A percentile compares a stretch with the other conserved stretches of the same genome.
These are phyloP conservation scores for Amphirosellinia nigrospora DNA, from an alignment of 495 filamentous ascomycete species.

Conservation along the genomic window DNA sequence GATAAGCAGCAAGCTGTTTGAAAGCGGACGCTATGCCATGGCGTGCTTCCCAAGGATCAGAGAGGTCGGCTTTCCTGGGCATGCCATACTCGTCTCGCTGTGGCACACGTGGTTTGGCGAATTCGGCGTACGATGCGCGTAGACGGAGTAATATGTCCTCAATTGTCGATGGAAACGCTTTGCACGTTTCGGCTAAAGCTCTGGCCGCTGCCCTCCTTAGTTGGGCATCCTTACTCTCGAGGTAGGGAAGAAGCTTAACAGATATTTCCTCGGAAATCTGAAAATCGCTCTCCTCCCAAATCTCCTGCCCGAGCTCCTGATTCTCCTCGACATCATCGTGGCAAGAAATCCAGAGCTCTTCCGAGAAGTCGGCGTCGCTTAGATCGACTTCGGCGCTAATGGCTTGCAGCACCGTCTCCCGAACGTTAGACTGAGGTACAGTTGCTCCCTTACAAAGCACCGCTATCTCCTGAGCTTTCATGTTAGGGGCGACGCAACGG, in stretches of 20 bases:
- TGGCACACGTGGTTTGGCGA: constrained; percentile 79
- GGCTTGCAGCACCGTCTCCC: constrained; percentile 86
- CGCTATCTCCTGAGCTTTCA: constrained; percentile 69
- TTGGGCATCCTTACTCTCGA: constrained; percentile 77
- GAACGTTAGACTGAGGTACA: constrained; percentile 76
- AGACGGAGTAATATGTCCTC: constrained; percentile 65
- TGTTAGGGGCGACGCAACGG: constrained; percentile 77
- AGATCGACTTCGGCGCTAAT: constrained; percentile 91
- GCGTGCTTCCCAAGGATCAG: constrained; percentile 88
- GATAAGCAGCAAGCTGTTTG: constrained; percentile 72
- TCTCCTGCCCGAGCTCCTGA: constrained; percentile 76
- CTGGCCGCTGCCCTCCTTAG: constrained; percentile 83
- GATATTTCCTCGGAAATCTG: constrained; percentile 67
- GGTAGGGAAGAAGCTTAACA: constrained; percentile 73
- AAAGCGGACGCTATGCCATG: constrained; percentile 89
- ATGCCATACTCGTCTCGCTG: constrained; percentile 92
- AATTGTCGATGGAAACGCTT: constrained; percentile 54
- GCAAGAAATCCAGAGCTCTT: constrained; percentile 90
- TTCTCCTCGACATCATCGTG: constrained; percentile 94
- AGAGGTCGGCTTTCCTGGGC: constrained; percentile 80
- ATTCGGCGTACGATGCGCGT: constrained; percentile 70
- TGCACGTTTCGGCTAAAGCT: constrained; percentile 75
- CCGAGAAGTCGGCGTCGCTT: constrained; percentile 80
- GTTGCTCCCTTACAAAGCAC: constrained; percentile 76
- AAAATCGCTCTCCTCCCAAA: constrained; percentile 94